Percentiles rank a stretch among this genome's conserved stretches.
Evolutionary conservation across 768 basidiomycete genomes (phyloP).

Genomic region (Naganishia kalamii): DNA sequence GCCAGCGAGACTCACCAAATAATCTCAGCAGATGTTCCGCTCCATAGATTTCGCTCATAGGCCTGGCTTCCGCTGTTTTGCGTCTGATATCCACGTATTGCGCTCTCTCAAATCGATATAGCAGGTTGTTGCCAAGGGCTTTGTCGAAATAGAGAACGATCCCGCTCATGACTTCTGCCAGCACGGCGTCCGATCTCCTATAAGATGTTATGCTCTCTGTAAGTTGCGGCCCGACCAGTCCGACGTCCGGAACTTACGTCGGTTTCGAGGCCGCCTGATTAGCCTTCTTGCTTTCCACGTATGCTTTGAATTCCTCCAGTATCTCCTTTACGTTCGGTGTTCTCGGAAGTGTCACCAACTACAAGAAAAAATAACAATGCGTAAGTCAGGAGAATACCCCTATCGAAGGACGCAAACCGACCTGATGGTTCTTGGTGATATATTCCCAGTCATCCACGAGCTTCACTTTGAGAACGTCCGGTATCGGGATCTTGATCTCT

Average conservation of each 20-base stretch:
- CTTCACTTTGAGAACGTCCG: conserved; percentile 78
- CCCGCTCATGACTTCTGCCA: conserved; percentile 76
- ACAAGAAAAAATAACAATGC: conserved; percentile 8
- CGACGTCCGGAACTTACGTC: conserved; percentile 27
- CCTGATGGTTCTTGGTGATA: conserved; percentile 90
- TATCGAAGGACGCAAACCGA: conserved; percentile 37
- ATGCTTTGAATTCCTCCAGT: conserved; percentile 66
- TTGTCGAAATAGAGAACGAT: conserved; percentile 89
- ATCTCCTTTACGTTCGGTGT: conserved; percentile 70
- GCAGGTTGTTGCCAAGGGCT: conserved; percentile 69
- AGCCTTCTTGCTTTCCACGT: conserved; percentile 48
- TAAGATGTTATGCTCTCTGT: not conserved
- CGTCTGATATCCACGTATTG: conserved; percentile 79
- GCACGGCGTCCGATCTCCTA: conserved; percentile 62
- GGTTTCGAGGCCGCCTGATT: conserved; percentile 32
- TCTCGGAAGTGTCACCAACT: conserved; percentile 81
- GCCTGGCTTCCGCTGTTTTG: conserved; percentile 57
- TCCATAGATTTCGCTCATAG: conserved; percentile 86
- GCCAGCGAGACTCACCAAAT: conserved; percentile 59
- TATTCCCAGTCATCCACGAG: conserved; percentile 98
- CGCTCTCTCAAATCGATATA: conserved; percentile 91
- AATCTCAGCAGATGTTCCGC: conserved; percentile 88
- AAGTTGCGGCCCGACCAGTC: not conserved
- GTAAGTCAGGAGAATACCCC: not conserved
- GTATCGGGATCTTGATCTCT: conserved; percentile 83